Percentiles rank a stretch among this genome's conserved stretches.
Evolutionary conservation across 257 asterid species (phyloP).

Genomic region (Gentiana dahurica): DNA sequence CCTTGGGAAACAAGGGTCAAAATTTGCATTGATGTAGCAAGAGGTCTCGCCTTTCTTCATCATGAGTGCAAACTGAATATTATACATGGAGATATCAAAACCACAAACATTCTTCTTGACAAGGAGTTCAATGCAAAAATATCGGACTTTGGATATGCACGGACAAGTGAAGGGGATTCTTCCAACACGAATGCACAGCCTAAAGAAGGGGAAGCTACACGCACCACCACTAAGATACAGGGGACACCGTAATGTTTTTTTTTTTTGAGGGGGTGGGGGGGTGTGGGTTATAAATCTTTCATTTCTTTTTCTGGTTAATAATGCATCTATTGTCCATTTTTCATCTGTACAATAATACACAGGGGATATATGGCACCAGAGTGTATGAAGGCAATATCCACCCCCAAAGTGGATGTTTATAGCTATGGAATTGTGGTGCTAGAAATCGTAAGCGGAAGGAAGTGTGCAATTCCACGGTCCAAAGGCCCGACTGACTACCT

Average conservation of each 20-base stretch:
- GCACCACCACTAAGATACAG: neutral
- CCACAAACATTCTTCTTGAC: conserved; percentile 18
- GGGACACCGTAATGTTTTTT: conserved; percentile 13
- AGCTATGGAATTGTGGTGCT: conserved; percentile 18
- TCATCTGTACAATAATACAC: neutral
- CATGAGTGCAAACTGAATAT: conserved; percentile 12
- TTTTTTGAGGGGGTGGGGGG: neutral
- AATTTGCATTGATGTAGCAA: conserved; percentile 14
- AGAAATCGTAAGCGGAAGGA: conserved; percentile 15
- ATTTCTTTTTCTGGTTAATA: neutral
- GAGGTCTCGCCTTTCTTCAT: conserved; percentile 17
- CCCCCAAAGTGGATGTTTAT: conserved; percentile 18
- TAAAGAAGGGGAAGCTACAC: conserved; percentile 11
- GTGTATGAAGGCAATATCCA: neutral
- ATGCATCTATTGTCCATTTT: neutral
- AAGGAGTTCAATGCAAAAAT: conserved; percentile 17
- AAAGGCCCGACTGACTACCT: conserved; percentile 12
- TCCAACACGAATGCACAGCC: conserved; percentile 4
- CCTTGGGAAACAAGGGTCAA: conserved; percentile 12
- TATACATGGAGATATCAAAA: conserved; percentile 18
- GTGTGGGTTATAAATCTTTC: neutral
- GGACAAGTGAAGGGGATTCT: conserved; percentile 4
- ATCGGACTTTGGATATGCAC: conserved; percentile 20
- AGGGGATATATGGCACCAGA: conserved; percentile 18
- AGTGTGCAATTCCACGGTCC: conserved; percentile 2